Conservation (phyloP, 345 rosid genomes). For the Kernera saxatilis region DNA sequence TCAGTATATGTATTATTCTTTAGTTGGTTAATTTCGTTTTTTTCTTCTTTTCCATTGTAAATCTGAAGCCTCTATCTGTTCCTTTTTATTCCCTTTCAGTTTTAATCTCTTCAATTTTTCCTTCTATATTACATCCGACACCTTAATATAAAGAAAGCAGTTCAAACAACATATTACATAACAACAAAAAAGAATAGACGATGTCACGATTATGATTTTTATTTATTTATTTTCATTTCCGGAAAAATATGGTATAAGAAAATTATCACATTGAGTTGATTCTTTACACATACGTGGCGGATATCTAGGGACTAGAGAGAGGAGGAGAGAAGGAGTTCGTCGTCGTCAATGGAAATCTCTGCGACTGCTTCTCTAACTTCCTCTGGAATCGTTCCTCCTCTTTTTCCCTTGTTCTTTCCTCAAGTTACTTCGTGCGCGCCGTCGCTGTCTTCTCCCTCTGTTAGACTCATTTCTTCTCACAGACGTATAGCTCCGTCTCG, state of each 20-base stretch:
- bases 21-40: constrained; percentile 17
- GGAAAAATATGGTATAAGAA: background rate
- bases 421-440: background rate
- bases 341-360: constrained; percentile 36
- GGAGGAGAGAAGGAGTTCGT: background rate
- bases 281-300: constrained; percentile 16
- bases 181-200: too few relatives aligned
- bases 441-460: background rate
- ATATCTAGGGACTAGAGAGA: constrained; percentile 7
- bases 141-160: background rate
- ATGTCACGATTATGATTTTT: too few relatives aligned
- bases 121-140: background rate
- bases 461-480: constrained; percentile 8
- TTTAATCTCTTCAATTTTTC: background rate
- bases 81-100: background rate
- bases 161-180: background rate
- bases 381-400: constrained; percentile 18
- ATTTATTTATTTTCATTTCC: background rate
- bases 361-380: constrained; percentile 16
- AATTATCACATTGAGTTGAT: constrained; percentile 4
- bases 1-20: constrained; percentile 14
- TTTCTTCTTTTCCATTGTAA: constrained; percentile 17
- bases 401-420: constrained; percentile 8
- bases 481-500: constrained; percentile 16
- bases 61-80: background rate